Percentiles rank a stretch among this genome's conserved stretches.
Conservation (phyloP, 2,329 filamentous ascomycete genomes). For the Monosporascus sp. region DNA sequence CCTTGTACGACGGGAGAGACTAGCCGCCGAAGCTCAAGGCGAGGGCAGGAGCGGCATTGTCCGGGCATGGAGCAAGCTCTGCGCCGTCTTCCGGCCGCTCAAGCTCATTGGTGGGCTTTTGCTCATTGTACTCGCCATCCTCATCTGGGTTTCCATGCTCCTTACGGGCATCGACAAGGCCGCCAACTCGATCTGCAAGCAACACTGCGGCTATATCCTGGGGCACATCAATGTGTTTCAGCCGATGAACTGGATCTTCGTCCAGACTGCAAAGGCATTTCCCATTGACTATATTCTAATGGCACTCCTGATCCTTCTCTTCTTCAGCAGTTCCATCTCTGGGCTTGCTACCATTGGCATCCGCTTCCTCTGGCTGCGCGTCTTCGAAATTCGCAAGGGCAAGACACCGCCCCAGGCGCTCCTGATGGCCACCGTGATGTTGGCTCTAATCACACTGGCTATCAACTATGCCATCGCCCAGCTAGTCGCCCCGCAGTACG, state of each 20-base stretch:
- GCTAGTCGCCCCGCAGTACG: constrained; percentile 93
- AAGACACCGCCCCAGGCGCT: constrained; percentile 89
- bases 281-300: constrained; percentile 91
- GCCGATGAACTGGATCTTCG: constrained; percentile 85
- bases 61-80: constrained; percentile 71
- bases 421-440: constrained; percentile 82
- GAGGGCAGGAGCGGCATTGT: constrained; percentile 72
- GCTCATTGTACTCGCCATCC: constrained; percentile 65
- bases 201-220: constrained; percentile 86
- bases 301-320: constrained; percentile 74
- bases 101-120: constrained; percentile 82
- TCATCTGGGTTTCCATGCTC: constrained; percentile 88
- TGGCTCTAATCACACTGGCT: constrained; percentile 83
- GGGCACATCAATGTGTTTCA: constrained; percentile 87
- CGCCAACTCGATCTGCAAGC: constrained; percentile 88
- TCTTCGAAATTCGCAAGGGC: constrained; percentile 87
- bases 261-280: constrained; percentile 76
- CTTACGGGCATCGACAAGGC: constrained; percentile 95
- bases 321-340: constrained; percentile 83
- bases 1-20: constrained; percentile 78
- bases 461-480: constrained; percentile 91
- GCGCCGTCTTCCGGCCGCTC: constrained; percentile 78
- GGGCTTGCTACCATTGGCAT: constrained; percentile 86
- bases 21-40: constrained; percentile 77
- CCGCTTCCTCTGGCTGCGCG: constrained; percentile 88